Percentiles rank a stretch among this genome's conserved stretches.
phyloP scores from a whole-genome alignment of 2,329 filamentous ascomycete species.

The Elsinoe necatrix region DNA sequence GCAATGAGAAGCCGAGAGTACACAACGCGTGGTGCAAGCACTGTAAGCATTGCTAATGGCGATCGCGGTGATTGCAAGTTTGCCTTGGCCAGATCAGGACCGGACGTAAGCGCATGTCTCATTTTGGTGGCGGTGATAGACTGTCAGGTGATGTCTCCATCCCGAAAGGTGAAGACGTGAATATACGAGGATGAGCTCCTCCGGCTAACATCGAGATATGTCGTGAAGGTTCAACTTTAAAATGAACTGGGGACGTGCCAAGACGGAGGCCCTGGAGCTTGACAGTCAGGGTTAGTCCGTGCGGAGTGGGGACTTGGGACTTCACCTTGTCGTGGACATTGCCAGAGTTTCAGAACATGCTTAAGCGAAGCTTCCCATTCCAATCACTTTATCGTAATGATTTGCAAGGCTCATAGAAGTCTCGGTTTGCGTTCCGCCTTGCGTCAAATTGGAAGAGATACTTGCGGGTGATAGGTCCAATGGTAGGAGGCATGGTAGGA shows the following conservation, averaged over 20 bases:
- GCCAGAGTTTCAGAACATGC: too few relatives aligned
- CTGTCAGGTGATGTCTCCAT: not conserved
- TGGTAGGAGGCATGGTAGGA: too few relatives aligned
- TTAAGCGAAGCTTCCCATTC: too few relatives aligned
- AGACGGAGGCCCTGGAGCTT: constrained; percentile 8
- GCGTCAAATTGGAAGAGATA: too few relatives aligned
- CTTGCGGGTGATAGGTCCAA: too few relatives aligned
- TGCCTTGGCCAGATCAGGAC: not conserved
- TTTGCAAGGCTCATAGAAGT: too few relatives aligned
- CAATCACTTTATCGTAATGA: too few relatives aligned
- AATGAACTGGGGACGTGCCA: not conserved
- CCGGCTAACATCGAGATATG: not conserved
- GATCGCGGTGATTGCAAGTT: not conserved
- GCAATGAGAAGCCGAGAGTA: not conserved
- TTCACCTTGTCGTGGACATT: not conserved
- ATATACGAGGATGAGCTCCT: not conserved
- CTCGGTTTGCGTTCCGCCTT: too few relatives aligned
- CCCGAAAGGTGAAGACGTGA: not conserved
- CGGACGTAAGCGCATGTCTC: not conserved
- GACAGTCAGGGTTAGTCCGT: not conserved
- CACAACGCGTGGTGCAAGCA: not conserved
- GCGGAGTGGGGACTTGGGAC: not conserved
- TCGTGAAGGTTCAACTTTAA: not conserved
- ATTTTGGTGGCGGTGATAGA: not conserved
- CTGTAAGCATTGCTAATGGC: not conserved